Evolutionary conservation across 768 basidiomycete species (phyloP), one percentile per base, ranked within the genome.

Genomic region (Xerocomus brunneocitrinus): DNA sequence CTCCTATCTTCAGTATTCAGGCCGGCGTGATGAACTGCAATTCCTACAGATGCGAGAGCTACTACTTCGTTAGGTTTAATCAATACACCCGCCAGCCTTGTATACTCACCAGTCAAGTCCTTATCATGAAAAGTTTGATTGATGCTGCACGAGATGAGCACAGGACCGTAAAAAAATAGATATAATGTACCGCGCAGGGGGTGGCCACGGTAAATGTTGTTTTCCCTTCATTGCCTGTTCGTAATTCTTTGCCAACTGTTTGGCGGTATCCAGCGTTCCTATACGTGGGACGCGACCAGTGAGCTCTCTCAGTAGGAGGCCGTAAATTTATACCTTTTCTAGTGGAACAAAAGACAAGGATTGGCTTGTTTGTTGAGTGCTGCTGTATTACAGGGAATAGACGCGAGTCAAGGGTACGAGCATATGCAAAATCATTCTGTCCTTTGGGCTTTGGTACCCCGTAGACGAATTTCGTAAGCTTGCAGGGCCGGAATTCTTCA

Each of bases 11-110:
- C 79, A 40, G 81, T 65, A 12, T 74, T 79, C 47, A 98, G 70
- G 2, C 95, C 95, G 5, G 94, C 95, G 64, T 98, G 95, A 65
- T 99, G 95, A 7, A 92, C 80, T 10, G 91, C 93, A 45, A 98
- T 83, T 1, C 95, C 97, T 49, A 67, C 69, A 1, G 73, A 66
- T n/a, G 83, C 84, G 31, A 95, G 74, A 30, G 77, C 89, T 85
- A 58, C 52, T 43, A 47, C 7, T 22, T 28, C 49, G 35, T 67
- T 32, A 64, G 42, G 12, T 34, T 42, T 41, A 24, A 1, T 12
- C 32, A 36, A n/a, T 44, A 8, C 2, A 56, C 28, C 16, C n/a
- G 27, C 35, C 7, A 24, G 10, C 19, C 13, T 38, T 8, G 34
- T 44, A 32, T 22, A 48, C 65, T n/a, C 59, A 75, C 59, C 79